Conservation (phyloP, 164 flowering plant species). For the Santalum album region DNA sequence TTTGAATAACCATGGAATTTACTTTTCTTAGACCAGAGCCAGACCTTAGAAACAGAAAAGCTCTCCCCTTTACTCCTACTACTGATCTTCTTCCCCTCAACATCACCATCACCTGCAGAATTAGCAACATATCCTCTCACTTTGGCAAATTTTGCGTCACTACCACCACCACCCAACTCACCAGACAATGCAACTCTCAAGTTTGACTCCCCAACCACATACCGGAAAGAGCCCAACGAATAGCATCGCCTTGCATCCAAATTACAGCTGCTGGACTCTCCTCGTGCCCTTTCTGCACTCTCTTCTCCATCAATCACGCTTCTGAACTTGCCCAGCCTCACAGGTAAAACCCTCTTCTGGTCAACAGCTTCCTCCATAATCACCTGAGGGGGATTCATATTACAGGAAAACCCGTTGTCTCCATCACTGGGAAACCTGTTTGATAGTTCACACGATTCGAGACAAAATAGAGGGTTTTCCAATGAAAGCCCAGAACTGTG, state of each 20-base stretch:
- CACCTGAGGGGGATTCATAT: constrained; percentile 20
- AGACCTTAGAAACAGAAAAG: constrained; percentile 82
- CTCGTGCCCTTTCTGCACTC: constrained; percentile 17
- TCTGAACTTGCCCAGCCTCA: constrained; percentile 73
- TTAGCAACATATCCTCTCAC: constrained; percentile 15
- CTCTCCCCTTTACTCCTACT: constrained; percentile 58
- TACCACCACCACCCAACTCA: constrained; percentile 11
- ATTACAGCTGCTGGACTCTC: constrained; percentile 42
- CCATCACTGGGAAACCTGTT: constrained; percentile 23
- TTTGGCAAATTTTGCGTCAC: constrained; percentile 17
- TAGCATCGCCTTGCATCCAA: constrained; percentile 76
- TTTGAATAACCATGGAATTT: constrained; percentile 27
- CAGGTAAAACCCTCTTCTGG: constrained; percentile 48
- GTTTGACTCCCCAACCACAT: constrained; percentile 48
- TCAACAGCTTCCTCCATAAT: constrained; percentile 21
- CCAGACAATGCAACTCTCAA: constrained; percentile 42
- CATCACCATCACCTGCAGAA: constrained; percentile 24
- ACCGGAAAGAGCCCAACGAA: constrained; percentile 73
- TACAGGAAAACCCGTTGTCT: constrained; percentile 12
- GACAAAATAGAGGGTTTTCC: constrained; percentile 37
- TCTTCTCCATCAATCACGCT: constrained; percentile 26
- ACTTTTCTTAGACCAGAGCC: constrained; percentile 82
- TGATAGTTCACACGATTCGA: constrained; percentile 22
- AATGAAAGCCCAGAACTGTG: constrained; percentile 19
- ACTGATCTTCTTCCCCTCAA: constrained; percentile 47